Percentiles rank a stretch among this genome's conserved stretches.
phyloP scores from a whole-genome alignment of 495 filamentous ascomycete species.

The Astrocystis sublimbata region DNA sequence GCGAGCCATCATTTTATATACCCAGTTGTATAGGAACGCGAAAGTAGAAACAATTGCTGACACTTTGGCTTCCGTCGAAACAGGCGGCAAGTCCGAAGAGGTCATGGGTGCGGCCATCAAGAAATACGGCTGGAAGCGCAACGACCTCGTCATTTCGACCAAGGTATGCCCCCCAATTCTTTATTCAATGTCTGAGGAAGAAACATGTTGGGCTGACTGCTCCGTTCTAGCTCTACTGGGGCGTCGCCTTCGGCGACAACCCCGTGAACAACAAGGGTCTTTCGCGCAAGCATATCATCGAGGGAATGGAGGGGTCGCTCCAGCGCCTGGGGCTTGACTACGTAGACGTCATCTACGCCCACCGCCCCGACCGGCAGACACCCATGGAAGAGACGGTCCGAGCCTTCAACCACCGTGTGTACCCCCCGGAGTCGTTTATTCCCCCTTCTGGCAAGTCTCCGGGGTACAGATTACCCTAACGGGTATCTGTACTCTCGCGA shows the following conservation, averaged over 20 bases:
- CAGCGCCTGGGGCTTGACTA: slow-evolving; percentile 70
- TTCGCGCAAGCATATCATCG: slow-evolving; percentile 79
- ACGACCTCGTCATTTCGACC: slow-evolving; percentile 83
- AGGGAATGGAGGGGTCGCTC: slow-evolving; percentile 63
- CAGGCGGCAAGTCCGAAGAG: slow-evolving; percentile 64
- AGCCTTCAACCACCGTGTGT: slow-evolving; percentile 79
- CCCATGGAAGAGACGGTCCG: slow-evolving; percentile 88
- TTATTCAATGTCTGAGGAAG: background rate
- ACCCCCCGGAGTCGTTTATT: no score
- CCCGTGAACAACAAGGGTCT: slow-evolving; percentile 75
- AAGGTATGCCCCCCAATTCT: slow-evolving; percentile 52
- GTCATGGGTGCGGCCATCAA: slow-evolving; percentile 73
- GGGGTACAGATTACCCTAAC: no score
- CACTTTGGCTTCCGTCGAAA: background rate
- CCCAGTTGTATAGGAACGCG: background rate
- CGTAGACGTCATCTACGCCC: slow-evolving; percentile 82
- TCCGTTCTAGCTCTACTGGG: slow-evolving; percentile 64
- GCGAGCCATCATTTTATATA: background rate
- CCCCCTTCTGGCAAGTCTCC: no score
- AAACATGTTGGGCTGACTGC: slow-evolving; percentile 1
- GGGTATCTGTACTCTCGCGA: no score
- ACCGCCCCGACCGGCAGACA: slow-evolving; percentile 78
- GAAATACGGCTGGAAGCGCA: slow-evolving; percentile 71
- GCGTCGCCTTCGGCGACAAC: slow-evolving; percentile 58
- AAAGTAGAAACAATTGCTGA: slow-evolving; percentile 4